phyloP scores from a whole-genome alignment of 2,329 filamentous ascomycete genomes.

The Aspergillus quadrilineatus region DNA sequence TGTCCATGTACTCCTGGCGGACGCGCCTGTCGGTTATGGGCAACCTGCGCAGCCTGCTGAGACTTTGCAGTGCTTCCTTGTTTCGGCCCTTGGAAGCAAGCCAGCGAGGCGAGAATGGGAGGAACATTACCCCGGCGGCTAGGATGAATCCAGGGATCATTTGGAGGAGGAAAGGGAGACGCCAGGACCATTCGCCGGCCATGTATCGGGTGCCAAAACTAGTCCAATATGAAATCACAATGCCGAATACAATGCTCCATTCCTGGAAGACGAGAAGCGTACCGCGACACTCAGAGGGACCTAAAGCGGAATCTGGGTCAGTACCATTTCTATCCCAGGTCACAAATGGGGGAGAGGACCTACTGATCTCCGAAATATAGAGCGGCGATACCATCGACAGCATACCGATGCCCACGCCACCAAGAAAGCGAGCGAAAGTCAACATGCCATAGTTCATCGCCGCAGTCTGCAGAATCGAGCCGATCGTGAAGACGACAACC shows the following conservation, averaged over 20 bases:
- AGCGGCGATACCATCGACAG: slow-evolving; percentile 51
- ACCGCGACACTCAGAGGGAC: slow-evolving; percentile 49
- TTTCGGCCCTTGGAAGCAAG: slow-evolving; percentile 50
- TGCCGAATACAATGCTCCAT: slow-evolving; percentile 43
- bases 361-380: slow-evolving; percentile 52
- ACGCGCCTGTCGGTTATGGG: slow-evolving; percentile 52
- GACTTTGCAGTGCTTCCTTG: slow-evolving; percentile 49
- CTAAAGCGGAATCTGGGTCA: too few species aligned
- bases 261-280: slow-evolving; percentile 46
- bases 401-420: slow-evolving; percentile 55
- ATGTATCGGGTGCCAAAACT: slow-evolving; percentile 48
- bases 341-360: too few species aligned
- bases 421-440: slow-evolving; percentile 51
- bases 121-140: slow-evolving; percentile 39
- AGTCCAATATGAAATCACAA: slow-evolving; percentile 44
- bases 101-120: slow-evolving; percentile 59
- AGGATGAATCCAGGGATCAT: slow-evolving; percentile 43
- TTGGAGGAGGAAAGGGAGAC: slow-evolving; percentile 51
- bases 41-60: slow-evolving; percentile 52
- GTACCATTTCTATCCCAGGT: too few species aligned
- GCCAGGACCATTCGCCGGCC: slow-evolving; percentile 47
- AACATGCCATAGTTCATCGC: slow-evolving; percentile 53
- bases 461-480: slow-evolving; percentile 53
- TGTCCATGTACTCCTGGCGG: slow-evolving; percentile 51
- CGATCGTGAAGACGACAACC: slow-evolving; percentile 53